Evolutionary conservation across 2,329 filamentous ascomycete genomes (phyloP), one percentile per base, ranked within the genome.

Genomic region (Claviceps pazoutovae): DNA sequence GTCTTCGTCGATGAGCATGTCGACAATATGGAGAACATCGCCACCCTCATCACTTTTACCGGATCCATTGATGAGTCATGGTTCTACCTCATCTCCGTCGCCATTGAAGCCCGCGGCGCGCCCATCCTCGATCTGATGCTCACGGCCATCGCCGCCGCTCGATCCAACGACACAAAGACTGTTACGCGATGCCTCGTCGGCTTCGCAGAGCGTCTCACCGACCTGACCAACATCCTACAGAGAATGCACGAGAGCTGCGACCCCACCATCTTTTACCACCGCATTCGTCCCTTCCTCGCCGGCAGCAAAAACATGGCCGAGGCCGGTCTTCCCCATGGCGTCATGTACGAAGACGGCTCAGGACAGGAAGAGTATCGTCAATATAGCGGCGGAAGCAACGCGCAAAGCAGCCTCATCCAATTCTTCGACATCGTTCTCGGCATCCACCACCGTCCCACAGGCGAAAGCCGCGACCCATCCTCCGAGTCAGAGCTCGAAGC

Each of bases 251-350:
- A 97, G 65, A 87, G 83, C 62, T 98, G 93, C 65, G 90, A 97
- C 62, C 90, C 93, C 0, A 84, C 86, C 57, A 84, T 95, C 52
- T 98, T 98, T 69, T 98, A 96, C 68, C 82, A 95, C 68, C 86
- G 89, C 54, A 95, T 98, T 60, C 82, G 93, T n/a, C 91, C 93
- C 0, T 97, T 94, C 67, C 78, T 98, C 2, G 91, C 93, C 5
- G 93, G 93, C 14, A 93, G 89, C 66, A 96, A 95, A 76, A 97
- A 97, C 66, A 98, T 96, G 93, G 82, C 79, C 48, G 91, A 96
- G 56, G 93, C 91, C 4, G 93, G 93, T 14, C 75, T 98, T 9
- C 90, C 93, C 0, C 74, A 83, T 54, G 93, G 93, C 19, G 83
- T 98, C 49, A 72, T 91, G 48, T 97, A 96, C 64, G 89, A 96